Evolutionary conservation across 2,329 filamentous ascomycete genomes (phyloP), one percentile per base, ranked within the genome.

Genomic region (Trichoderma harzianum): DNA sequence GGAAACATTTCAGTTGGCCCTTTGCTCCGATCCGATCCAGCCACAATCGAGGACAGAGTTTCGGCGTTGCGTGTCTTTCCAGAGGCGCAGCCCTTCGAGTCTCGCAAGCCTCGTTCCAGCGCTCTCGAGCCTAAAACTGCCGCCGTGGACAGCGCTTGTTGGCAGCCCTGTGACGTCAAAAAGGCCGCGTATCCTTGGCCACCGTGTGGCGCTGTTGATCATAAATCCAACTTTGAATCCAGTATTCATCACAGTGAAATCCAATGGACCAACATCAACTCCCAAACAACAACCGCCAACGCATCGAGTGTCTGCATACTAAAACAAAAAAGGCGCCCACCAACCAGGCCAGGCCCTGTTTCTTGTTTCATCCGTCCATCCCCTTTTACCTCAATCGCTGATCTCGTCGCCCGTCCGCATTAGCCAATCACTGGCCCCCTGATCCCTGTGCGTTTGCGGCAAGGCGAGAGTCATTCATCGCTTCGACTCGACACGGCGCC

Each of bases 111-210:
- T 51, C 43, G n/a, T 21, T 51, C 43, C 18, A 51, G 43, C n/a
- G 43, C 43, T 51, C 10, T 51, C 43, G 8, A 21, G 43, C 43
- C 47, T 14, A 53, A 53, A 53, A 53, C 47, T 53, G 47, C n/a
- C 47, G 47, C 47, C 47, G 47, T 18, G 18, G 43, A 16, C 14
- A 21, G 43, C 43, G 43, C 18, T 21, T 26, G 34, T 28, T 61
- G 26, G 28, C 26, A 32, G 51, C 51, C 61, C n/a, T 65, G 69
- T 71, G 69, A 71, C 69, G 69, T 71, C 69, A 69, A 69, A 64
- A 26, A 47, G n/a, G 61, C 69, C 51, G 69, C 61, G 51, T 43
- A 51, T 10, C 26, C 16, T n/a, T 68, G 65, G 64, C 64, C 55
- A 58, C 55, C 53, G 5, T 28, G 55, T 32, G 55, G 55, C 55